phyloP scores from a whole-genome alignment of 352 stramenopile genomes.

The Phytopythium oedochilum region DNA sequence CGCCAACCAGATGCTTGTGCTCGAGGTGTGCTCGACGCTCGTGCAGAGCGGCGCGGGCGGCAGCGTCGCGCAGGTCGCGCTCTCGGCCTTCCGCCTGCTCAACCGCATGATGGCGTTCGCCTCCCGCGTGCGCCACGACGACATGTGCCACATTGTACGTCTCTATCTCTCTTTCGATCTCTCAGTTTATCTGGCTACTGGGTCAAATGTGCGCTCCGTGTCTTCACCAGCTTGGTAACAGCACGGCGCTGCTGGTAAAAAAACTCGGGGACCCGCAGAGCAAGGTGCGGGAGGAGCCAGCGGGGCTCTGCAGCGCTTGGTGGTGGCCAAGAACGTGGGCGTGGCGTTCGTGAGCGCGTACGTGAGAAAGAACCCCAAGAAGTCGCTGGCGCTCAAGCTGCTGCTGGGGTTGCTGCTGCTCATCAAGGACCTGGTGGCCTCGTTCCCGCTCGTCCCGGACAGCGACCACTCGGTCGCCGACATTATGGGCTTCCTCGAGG shows the following conservation, averaged over 20 bases:
- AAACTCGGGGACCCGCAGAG: constrained; percentile 69
- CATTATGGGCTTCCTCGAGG: constrained; percentile 80
- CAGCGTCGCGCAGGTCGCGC: constrained; percentile 65
- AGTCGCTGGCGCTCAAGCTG: constrained; percentile 66
- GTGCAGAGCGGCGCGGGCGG: constrained; percentile 70
- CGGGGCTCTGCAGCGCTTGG: constrained; percentile 33
- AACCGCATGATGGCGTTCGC: constrained; percentile 55
- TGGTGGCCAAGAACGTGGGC: constrained; percentile 58
- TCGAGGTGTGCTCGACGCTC: constrained; percentile 62
- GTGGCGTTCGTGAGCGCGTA: constrained; percentile 57
- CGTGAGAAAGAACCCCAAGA: constrained; percentile 68
- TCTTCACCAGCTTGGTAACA: constrained; percentile 57
- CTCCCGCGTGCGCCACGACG: constrained; percentile 36
- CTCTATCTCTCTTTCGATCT: background rate
- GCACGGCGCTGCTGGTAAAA: constrained; percentile 69
- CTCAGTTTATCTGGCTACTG: too few relatives aligned
- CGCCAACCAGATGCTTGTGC: constrained; percentile 37
- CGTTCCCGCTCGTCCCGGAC: constrained; percentile 46
- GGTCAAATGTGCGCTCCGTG: background rate
- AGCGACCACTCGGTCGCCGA: constrained; percentile 47
- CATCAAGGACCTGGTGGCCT: constrained; percentile 49
- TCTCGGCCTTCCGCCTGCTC: constrained; percentile 67
- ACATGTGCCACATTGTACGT: constrained; percentile 67
- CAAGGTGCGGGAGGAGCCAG: constrained; percentile 73
- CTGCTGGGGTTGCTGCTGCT: constrained; percentile 56